phyloP scores from a whole-genome alignment of 495 filamentous ascomycete species.

The Hypoxylon crocopeplum region DNA sequence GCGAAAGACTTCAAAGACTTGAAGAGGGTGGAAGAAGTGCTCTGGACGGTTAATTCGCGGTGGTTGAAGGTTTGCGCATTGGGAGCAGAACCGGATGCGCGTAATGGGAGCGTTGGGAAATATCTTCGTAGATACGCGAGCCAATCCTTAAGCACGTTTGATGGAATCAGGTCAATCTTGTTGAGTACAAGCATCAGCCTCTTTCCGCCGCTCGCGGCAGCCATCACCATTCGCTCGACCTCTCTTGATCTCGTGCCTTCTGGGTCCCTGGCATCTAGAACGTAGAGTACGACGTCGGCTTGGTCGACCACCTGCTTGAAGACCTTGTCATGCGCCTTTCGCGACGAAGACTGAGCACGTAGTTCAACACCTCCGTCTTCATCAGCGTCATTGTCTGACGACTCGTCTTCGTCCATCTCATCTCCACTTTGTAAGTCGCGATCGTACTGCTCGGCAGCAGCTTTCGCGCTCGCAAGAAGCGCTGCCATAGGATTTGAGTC shows the following conservation, averaged over 20 bases:
- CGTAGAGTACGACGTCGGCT: constrained; percentile 92
- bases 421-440: constrained; percentile 62
- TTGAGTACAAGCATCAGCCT: constrained; percentile 92
- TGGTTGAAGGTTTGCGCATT: constrained; percentile 95
- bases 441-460: constrained; percentile 84
- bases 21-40: constrained; percentile 86
- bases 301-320: constrained; percentile 93
- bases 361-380: constrained; percentile 57
- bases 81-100: constrained; percentile 79
- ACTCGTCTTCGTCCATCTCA: constrained; percentile 67
- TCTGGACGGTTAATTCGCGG: constrained; percentile 84
- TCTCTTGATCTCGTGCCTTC: constrained; percentile 90
- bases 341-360: constrained; percentile 58
- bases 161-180: constrained; percentile 94
- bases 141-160: constrained; percentile 81
- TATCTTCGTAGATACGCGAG: constrained; percentile 83
- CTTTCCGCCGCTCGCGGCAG: constrained; percentile 81
- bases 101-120: constrained; percentile 92
- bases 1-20: constrained; percentile 90
- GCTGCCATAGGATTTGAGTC: constrained; percentile 89
- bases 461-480: constrained; percentile 85
- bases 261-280: constrained; percentile 92
- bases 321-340: constrained; percentile 89
- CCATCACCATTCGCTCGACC: constrained; percentile 88
- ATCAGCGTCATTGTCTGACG: constrained; percentile 60